Conservation (phyloP, 1,139 yeast species). For the Wickerhamiella pararugosa region DNA sequence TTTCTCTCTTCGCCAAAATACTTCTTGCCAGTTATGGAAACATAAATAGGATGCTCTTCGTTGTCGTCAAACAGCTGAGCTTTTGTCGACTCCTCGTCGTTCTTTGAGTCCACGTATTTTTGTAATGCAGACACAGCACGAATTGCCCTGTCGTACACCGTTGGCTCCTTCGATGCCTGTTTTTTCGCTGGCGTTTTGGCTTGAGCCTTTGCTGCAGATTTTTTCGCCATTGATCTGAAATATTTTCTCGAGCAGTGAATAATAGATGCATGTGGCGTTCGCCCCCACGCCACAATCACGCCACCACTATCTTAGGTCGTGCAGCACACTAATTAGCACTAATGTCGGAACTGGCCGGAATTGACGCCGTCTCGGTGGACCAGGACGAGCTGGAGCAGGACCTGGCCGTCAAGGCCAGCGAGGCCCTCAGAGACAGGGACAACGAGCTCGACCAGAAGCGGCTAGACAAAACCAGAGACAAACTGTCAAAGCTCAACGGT, state of each 20-base stretch:
- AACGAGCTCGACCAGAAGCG: conserved; percentile 62
- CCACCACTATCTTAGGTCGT: no score
- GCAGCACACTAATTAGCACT: no score
- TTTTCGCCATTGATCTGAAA: neutral
- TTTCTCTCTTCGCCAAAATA: conserved; percentile 46
- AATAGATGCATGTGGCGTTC: no score
- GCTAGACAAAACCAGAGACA: conserved; percentile 43
- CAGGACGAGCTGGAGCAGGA: conserved; percentile 61
- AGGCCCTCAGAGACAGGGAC: conserved; percentile 44
- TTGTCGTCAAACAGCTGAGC: conserved; percentile 43
- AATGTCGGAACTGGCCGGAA: conserved; percentile 9
- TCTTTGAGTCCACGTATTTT: conserved; percentile 18
- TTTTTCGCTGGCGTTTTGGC: conserved; percentile 1
- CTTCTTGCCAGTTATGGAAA: conserved; percentile 51
- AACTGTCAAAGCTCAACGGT: conserved; percentile 26
- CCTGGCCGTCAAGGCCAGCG: conserved; percentile 54
- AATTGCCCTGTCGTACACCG: conserved; percentile 13
- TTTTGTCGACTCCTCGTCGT: conserved; percentile 14
- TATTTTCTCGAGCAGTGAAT: no score
- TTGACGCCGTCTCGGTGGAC: conserved; percentile 45
- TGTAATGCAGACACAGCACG: conserved; percentile 26
- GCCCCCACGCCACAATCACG: no score
- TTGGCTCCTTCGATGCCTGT: conserved; percentile 3
- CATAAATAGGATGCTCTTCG: conserved; percentile 26
- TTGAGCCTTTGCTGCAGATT: neutral